Base-by-base conservation (phyloP, 164 flowering plant species). In the grape (Vitis vinifera) region DNA sequence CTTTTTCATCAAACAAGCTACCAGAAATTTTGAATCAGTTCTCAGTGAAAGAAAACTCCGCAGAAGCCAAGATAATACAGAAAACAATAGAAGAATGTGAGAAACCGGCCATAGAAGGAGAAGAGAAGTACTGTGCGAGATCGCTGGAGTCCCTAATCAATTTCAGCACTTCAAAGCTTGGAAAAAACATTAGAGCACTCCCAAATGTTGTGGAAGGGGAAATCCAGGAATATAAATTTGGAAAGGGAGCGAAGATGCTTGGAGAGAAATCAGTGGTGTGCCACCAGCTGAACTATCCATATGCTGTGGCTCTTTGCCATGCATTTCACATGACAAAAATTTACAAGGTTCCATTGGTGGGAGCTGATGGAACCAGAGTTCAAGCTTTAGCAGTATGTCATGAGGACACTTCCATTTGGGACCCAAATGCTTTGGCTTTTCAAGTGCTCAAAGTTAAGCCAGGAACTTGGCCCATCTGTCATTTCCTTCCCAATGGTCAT, bases 141-240 rank as follows among this genome's bases (percentile, higher is more conserved):
- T 82, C 88, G 2, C 64, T 82, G 23, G 86, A 85, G 61, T 77
- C 86, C 86, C 82, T 85, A 81, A 55, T 85, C 3, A 83, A 85
- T 60, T 85, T 71, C 71, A 71, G 77, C 68, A 79, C 78, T 16
- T 78, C 86, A 8, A 79, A 75, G 78, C 81, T 19, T 85, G 9
- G 84, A 84, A 27, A 79, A 65, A 60, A 67, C 5, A 73, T 80
- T 7, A 58, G 65, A 44, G 83, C 79, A 15, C 50, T 80, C 52
- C 79, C 86, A 0, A 82, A 86, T 6, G 88, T 77, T 68, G 81
- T 66, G n/a, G 72, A 74, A 10, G 68, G 70, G 49, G 73, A 75
- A 19, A 71, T 75, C 51, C 57, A 30, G 57, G 13, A 57, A 19
- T 82, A 77, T 69, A 75, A 67, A 14, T 68, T 82, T 27, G 29